Base-by-base conservation (phyloP, 2,329 filamentous ascomycete genomes). In the Aspergillus hiratsukae region DNA sequence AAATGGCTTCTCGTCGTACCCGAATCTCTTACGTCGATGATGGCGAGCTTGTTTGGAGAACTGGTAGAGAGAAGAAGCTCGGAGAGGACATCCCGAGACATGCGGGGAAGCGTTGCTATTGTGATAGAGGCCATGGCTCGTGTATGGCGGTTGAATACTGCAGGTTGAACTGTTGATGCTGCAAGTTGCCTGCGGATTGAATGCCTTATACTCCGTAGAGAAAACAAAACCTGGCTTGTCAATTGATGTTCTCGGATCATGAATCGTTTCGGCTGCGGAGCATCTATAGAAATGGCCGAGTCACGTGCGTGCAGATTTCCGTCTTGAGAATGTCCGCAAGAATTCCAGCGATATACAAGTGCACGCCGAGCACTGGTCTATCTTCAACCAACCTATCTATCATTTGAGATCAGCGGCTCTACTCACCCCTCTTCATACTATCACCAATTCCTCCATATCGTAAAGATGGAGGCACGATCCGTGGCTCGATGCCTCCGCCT, bases 1-100 rank as follows among this genome's bases (percentile, higher is more conserved):
- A 25, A 29, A 28, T 37, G 19, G 48, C 76, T 54, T 19, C 19
- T 1, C 19, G 4, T 19, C 23, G 5, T 74, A 89, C 87, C 88
- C 63, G 87, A 86, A 72, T 97, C 94, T 56, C 94, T 86, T 7
- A 97, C 94, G 72, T 97, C 94, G 57, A 97, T 83, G 40, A 97
- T 80, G 9, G 90, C 90, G 56, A 91, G 58, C 50, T 81, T 67
- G 72, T 76, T 55, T 72, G 75, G 57, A 50, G 72, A 68, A 52
- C 66, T 73, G 64, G 80, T 76, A 14, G 80, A 78, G 25, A 86
- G 80, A 17, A 93, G 81, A 51, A 85, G 79, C 21, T 83, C 75
- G 0, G 88, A 85, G 52, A 96, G 85, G n/a, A 81, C 76, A 61
- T 88, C 80, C 37, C 87, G 86, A 9, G 83, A 81, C 65, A 96